Conservation (phyloP, 129 eudicot species). For the Daucus carota region DH1_v3.0 NC_030388.2:22266501-22267000, state of each 20-base stretch:
- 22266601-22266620: conserved; percentile 92
- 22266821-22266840: conserved; percentile 81
- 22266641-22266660: conserved; percentile 70
- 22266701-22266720: conserved; percentile 62
- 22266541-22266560: conserved; percentile 86
- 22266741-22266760: neutral
- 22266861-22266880: conserved; percentile 70
- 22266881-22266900: conserved; percentile 57
- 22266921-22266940: conserved; percentile 93
- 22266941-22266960: conserved; percentile 84
- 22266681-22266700: conserved; percentile 98
- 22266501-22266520: conserved; percentile 94
- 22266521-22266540: conserved; percentile 84
- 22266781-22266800: conserved; percentile 32
- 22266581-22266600: conserved; percentile 93
- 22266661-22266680: conserved; percentile 82
- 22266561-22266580: conserved; percentile 74
- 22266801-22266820: neutral
- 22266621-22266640: conserved; percentile 97
- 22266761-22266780: neutral
- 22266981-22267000: conserved; percentile 57
- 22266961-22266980: conserved; percentile 44
- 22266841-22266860: conserved; percentile 60
- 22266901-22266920: conserved; percentile 74
- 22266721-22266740: neutral